phyloP scores from a whole-genome alignment of 306 rosid species.

The Cicer cuneatum region DNA sequence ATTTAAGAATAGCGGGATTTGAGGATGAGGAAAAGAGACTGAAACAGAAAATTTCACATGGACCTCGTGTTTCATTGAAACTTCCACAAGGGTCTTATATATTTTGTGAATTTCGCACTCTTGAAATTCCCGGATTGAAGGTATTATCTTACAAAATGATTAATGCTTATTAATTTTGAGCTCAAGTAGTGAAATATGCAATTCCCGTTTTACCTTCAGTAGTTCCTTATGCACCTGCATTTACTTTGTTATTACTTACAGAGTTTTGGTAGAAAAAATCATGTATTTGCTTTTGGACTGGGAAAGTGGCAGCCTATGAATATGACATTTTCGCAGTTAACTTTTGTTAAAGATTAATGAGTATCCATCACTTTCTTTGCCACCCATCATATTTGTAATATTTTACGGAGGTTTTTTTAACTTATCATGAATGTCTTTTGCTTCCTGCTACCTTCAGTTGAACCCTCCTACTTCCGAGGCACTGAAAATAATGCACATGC shows the following conservation, averaged over 20 bases:
- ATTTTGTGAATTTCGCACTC: constrained; percentile 79
- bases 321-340: constrained; percentile 12
- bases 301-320: constrained; percentile 33
- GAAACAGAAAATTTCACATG: constrained; percentile 71
- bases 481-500: constrained; percentile 91
- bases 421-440: constrained; percentile 33
- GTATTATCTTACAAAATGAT: constrained; percentile 47
- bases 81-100: constrained; percentile 92
- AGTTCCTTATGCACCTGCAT: background rate
- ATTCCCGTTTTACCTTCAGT: constrained; percentile 27
- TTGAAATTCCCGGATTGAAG: constrained; percentile 86
- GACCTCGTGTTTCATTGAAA: constrained; percentile 54
- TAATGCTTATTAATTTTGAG: constrained; percentile 22
- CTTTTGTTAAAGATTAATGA: constrained; percentile 9
- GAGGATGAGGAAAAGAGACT: constrained; percentile 85
- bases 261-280: constrained; percentile 15
- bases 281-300: constrained; percentile 16
- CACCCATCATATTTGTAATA: constrained; percentile 9
- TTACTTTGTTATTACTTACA: constrained; percentile 1
- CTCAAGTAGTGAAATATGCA: constrained; percentile 18
- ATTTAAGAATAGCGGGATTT: constrained; percentile 89
- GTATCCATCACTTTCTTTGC: constrained; percentile 29
- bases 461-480: constrained; percentile 89
- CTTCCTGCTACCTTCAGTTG: constrained; percentile 63
- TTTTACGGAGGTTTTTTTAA: constrained; percentile 8